Evolutionary conservation across 1,284 basidiomycete species (phyloP).

Genomic region (Trametes versicolor): DNA sequence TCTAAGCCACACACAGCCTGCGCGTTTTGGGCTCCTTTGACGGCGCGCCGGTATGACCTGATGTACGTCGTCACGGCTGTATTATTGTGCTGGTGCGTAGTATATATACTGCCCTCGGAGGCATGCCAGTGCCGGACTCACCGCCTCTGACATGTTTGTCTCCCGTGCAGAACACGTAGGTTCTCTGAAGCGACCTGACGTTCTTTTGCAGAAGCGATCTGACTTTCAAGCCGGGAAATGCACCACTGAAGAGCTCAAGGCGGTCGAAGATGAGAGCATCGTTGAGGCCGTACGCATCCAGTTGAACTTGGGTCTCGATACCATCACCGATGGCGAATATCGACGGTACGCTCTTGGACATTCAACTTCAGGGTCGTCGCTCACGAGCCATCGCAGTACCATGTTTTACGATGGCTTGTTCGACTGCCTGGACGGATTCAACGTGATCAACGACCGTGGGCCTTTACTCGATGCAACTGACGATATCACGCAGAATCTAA

Average conservation of each 20-base stretch:
- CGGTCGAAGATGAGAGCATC: constrained; percentile 44
- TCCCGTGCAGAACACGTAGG: constrained; percentile 52
- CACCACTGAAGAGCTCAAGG: constrained; percentile 45
- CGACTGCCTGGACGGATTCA: constrained; percentile 68
- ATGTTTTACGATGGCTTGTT: constrained; percentile 66
- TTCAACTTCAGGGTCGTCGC: neutral
- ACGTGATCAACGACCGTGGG: constrained; percentile 28
- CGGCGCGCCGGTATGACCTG: neutral
- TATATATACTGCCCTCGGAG: constrained; percentile 6
- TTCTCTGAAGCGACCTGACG: constrained; percentile 53
- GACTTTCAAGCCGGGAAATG: constrained; percentile 45
- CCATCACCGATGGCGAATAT: constrained; percentile 59
- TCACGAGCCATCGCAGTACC: constrained; percentile 44
- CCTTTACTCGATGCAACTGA: neutral
- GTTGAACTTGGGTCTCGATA: constrained; percentile 47
- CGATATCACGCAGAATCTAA: neutral
- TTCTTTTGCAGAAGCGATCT: constrained; percentile 50
- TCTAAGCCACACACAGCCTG: neutral
- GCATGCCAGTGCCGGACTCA: neutral
- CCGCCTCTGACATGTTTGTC: constrained; percentile 2
- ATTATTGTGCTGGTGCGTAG: neutral
- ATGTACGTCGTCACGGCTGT: neutral
- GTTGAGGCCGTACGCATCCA: constrained; percentile 49
- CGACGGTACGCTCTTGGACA: constrained; percentile 34
- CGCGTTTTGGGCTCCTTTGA: neutral